Evolutionary conservation across 306 rosid genomes (phyloP).

Genomic region (Mucuna pruriens): DNA sequence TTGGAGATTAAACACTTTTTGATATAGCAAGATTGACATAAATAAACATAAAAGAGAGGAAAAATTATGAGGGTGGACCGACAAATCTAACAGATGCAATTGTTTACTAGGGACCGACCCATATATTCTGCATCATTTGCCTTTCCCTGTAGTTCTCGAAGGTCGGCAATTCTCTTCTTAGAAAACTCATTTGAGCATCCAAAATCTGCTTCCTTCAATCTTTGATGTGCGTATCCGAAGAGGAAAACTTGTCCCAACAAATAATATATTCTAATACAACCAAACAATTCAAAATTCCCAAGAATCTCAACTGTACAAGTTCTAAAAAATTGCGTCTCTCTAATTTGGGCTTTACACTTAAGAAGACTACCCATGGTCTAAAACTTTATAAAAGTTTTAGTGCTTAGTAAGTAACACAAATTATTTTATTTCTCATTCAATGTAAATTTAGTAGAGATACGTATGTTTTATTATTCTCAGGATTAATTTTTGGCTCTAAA

Average conservation of each 20-base stretch:
- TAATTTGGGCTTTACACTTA: not conserved
- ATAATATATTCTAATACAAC: slow-evolving; percentile 22
- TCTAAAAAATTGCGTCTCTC: not conserved
- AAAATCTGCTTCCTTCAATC: slow-evolving; percentile 25
- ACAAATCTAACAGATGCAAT: slow-evolving; percentile 34
- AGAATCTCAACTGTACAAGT: slow-evolving; percentile 29
- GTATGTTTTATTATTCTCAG: too few species aligned
- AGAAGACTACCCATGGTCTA: not conserved
- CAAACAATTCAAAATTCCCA: not conserved
- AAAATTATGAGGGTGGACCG: slow-evolving; percentile 32
- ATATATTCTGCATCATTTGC: slow-evolving; percentile 36
- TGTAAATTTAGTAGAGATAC: too few species aligned
- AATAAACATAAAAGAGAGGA: not conserved
- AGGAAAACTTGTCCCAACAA: slow-evolving; percentile 15
- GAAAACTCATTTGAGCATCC: slow-evolving; percentile 28
- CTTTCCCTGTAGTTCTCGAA: slow-evolving; percentile 42
- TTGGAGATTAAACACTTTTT: not conserved
- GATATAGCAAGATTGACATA: not conserved
- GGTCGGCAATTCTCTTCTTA: slow-evolving; percentile 41
- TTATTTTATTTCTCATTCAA: too few species aligned
- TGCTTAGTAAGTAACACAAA: too few species aligned
- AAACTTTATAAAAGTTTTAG: too few species aligned
- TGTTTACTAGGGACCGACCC: slow-evolving; percentile 40
- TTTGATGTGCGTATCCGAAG: slow-evolving; percentile 14
- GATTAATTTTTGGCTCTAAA: too few species aligned